Evolutionary conservation across 306 rosid genomes (phyloP).

Genomic region (Dalbergia cochinchinensis): DNA sequence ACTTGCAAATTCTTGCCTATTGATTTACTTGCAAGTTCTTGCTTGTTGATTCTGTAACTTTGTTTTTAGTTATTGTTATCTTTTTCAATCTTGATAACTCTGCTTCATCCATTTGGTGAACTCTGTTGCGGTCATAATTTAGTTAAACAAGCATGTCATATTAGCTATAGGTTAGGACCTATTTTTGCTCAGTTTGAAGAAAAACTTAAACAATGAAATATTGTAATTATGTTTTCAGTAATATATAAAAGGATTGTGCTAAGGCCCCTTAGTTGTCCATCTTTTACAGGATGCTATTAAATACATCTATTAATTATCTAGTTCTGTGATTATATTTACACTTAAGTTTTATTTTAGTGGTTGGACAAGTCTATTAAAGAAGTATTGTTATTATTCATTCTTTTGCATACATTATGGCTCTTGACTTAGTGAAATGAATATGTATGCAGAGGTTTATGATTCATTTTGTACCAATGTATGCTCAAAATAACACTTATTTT

Average conservation of each 20-base stretch:
- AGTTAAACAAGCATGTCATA: no score
- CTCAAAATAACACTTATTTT: no score
- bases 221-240: background rate
- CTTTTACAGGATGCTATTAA: background rate
- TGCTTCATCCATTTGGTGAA: no score
- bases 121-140: no score
- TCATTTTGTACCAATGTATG: constrained; percentile 96
- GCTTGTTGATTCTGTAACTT: no score
- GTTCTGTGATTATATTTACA: background rate
- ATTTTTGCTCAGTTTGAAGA: background rate
- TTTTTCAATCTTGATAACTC: no score
- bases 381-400: background rate
- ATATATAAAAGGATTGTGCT: background rate
- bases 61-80: no score
- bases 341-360: constrained; percentile 13
- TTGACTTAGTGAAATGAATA: constrained; percentile 40
- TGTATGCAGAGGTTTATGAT: constrained; percentile 82
- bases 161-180: background rate
- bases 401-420: constrained; percentile 13
- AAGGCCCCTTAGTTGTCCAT: background rate
- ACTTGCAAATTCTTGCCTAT: no score
- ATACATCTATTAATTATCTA: constrained; percentile 5
- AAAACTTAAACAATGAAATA: background rate
- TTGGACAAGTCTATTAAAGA: background rate
- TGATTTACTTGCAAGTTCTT: no score